phyloP scores from a whole-genome alignment of 257 asterid genomes.

The Nyctanthes arbortristis region DNA sequence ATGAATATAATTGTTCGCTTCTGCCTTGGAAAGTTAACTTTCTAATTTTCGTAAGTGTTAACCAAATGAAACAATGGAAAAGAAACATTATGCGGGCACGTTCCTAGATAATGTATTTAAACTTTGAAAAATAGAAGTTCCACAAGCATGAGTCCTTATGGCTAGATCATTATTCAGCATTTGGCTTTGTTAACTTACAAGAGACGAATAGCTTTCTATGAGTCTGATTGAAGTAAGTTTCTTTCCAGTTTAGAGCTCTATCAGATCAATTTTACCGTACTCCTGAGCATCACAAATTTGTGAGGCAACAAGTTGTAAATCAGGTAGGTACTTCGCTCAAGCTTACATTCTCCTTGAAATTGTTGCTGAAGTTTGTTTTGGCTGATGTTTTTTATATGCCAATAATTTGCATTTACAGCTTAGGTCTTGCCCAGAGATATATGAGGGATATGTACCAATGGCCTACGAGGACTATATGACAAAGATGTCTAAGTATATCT shows the following conservation, averaged over 20 bases:
- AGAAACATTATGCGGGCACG: background rate
- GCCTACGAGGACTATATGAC: slow-evolving; percentile 70
- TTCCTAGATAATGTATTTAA: background rate
- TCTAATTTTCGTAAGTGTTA: background rate
- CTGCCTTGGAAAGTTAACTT: background rate
- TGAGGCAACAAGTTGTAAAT: slow-evolving; percentile 81
- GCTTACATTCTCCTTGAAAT: slow-evolving; percentile 4
- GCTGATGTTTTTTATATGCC: slow-evolving; percentile 23
- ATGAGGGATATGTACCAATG: slow-evolving; percentile 95
- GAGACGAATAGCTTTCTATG: background rate
- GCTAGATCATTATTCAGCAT: slow-evolving; percentile 3
- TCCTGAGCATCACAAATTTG: slow-evolving; percentile 92
- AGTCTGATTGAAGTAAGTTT: slow-evolving; percentile 9
- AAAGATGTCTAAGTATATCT: slow-evolving; percentile 81
- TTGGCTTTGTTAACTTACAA: background rate
- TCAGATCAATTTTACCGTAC: slow-evolving; percentile 95
- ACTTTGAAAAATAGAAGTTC: background rate
- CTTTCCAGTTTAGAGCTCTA: slow-evolving; percentile 82
- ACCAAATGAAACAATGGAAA: background rate
- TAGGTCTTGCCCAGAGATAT: slow-evolving; percentile 69
- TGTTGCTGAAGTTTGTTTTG: slow-evolving; percentile 18
- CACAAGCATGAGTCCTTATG: background rate
- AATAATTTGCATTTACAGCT: slow-evolving; percentile 59
- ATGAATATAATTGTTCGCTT: background rate
- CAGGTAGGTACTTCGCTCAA: slow-evolving; percentile 55